Evolutionary conservation across 495 filamentous ascomycete species (phyloP).

Genomic region (Parathielavia appendiculata): DNA sequence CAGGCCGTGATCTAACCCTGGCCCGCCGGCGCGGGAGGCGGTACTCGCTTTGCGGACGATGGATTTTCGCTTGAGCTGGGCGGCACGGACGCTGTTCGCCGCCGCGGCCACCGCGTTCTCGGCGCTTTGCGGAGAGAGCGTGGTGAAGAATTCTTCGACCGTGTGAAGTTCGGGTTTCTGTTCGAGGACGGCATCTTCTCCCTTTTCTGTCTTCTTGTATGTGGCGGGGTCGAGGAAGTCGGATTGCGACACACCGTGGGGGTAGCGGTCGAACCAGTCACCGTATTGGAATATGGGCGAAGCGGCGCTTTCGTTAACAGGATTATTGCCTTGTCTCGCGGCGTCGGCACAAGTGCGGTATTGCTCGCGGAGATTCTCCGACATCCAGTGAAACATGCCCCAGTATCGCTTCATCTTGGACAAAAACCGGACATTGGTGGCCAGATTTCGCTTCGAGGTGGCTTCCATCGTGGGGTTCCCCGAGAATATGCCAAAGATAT

Average conservation of each 20-base stretch:
- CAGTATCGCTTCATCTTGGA: constrained; percentile 94
- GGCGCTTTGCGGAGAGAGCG: constrained; percentile 57
- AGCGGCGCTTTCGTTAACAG: constrained; percentile 47
- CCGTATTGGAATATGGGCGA: constrained; percentile 88
- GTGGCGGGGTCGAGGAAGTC: constrained; percentile 76
- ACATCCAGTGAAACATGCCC: constrained; percentile 97
- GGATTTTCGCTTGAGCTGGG: constrained; percentile 41
- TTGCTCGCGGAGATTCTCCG: constrained; percentile 84
- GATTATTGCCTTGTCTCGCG: constrained; percentile 48
- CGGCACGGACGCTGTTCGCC: constrained; percentile 26
- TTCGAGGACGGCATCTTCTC: constrained; percentile 74
- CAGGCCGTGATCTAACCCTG: constrained; percentile 29
- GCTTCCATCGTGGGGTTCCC: constrained; percentile 65
- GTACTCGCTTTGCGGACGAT: constrained; percentile 40
- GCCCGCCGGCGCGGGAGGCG: constrained; percentile 31
- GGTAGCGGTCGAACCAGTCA: constrained; percentile 96
- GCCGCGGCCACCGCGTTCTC: constrained; percentile 21
- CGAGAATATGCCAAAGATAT: constrained; percentile 88
- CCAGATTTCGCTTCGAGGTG: constrained; percentile 78
- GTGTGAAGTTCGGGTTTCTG: constrained; percentile 86
- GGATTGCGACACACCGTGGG: constrained; percentile 77
- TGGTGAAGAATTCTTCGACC: constrained; percentile 92
- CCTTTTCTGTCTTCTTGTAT: constrained; percentile 63
- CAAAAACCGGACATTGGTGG: constrained; percentile 82
- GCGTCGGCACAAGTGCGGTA: constrained; percentile 84